Evolutionary conservation across 2,329 filamentous ascomycete species (phyloP), one percentile per base, ranked within the genome.

Genomic region (Pyrenophora graminea): DNA sequence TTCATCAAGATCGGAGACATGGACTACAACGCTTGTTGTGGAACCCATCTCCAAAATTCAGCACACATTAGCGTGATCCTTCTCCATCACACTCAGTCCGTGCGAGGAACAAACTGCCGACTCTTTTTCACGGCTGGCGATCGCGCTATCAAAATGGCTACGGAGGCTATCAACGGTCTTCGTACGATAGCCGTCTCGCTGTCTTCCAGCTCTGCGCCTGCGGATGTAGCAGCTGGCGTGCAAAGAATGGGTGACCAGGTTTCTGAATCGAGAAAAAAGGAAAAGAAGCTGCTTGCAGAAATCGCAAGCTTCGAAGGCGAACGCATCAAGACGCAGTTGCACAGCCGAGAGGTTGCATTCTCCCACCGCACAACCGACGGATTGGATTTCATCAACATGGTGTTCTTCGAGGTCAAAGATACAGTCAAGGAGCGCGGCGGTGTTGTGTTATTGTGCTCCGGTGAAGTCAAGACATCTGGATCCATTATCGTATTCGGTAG

Each of bases 21-120:
- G 39, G 68, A 71, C 21, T 68, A 66, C 45, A 71, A 71, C 38
- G 65, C 68, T 6, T 71, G 68, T 48, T 71, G 68, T 33, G 68
- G 67, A 3, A 71, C 68, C 12, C 68, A 71, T 54, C 56, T 71
- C 2, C 64, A 68, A 49, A 65, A 69, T 41, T 67, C 68, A 5
- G 56, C 56, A 1, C 68, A 71, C 40, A 67, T 71, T n/a, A 53
- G 56, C 2, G 33, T 69, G 7, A 64, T 71, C 7, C 34, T 71
- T 3, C 50, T 71, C 18, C 68, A 71, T 23, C 67, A 71, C 33
- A 69, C 60, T 12, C 63, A 68, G 32, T 61, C 60, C 3, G 50
- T 69, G 7, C 63, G 68, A 33, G 64, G 63, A 2, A 70, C 67
- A 12, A 70, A 70, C 34, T 70, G 63, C 39, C 50, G 67, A 1